phyloP scores from a whole-genome alignment of 306 rosid genomes.

The Medicago ruthenica region DNA sequence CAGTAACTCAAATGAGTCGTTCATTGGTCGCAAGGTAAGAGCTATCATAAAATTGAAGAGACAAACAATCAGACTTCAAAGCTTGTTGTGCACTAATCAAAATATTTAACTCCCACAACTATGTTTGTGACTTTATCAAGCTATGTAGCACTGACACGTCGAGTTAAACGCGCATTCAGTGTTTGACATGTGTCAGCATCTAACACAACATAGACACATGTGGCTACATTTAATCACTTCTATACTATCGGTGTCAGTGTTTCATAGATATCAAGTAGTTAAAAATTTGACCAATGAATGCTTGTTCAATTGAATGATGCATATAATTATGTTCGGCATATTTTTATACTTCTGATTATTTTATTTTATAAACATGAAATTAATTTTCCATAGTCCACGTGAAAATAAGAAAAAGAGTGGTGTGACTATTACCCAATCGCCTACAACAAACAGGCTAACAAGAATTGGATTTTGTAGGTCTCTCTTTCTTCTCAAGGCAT shows the following conservation, averaged over 20 bases:
- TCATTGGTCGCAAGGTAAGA: constrained; percentile 16
- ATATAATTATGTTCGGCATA: constrained; percentile 22
- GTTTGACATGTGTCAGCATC: not conserved
- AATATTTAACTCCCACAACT: constrained; percentile 2
- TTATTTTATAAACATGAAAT: constrained; percentile 13
- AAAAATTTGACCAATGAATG: not conserved
- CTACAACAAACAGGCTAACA: constrained; percentile 93
- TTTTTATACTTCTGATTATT: not conserved
- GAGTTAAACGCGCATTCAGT: not conserved
- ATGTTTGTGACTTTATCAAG: not conserved
- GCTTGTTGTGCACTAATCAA: not conserved
- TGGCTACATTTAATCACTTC: not conserved
- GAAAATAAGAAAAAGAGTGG: constrained; percentile 30
- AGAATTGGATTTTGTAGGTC: constrained; percentile 88
- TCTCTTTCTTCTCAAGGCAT: constrained; percentile 83
- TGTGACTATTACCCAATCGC: constrained; percentile 84
- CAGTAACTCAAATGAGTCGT: constrained; percentile 12
- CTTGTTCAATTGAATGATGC: constrained; percentile 13
- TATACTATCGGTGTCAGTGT: not conserved
- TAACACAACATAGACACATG: not conserved
- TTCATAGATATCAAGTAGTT: constrained; percentile 5
- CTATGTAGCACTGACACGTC: not conserved
- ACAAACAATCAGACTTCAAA: constrained; percentile 16
- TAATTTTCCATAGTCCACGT: not conserved
- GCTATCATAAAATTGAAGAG: not conserved